phyloP scores from a whole-genome alignment of 2,329 filamentous ascomycete genomes.

The Verticillium longisporum region DNA sequence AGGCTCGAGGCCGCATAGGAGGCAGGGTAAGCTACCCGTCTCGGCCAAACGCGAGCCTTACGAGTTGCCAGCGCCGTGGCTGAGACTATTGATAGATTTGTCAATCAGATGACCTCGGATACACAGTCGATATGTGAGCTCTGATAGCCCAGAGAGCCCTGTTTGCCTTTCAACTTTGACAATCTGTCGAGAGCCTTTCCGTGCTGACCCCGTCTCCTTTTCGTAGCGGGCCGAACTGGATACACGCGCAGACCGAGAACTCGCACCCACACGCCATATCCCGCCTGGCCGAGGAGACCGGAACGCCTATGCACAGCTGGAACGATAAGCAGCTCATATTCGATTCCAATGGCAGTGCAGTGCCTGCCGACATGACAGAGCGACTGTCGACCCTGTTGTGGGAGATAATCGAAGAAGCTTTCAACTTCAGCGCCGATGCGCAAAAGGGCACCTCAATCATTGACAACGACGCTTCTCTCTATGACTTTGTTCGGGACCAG shows the following conservation, averaged over 20 bases:
- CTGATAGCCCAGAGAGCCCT: neutral
- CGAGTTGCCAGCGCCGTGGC: neutral
- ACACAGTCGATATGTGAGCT: neutral
- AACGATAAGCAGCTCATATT: neutral
- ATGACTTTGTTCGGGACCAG: neutral
- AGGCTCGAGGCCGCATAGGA: neutral
- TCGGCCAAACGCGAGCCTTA: neutral
- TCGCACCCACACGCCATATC: neutral
- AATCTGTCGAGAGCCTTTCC: no score
- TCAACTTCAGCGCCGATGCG: slow-evolving; percentile 49
- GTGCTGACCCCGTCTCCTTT: no score
- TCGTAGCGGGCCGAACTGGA: neutral
- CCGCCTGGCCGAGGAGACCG: neutral
- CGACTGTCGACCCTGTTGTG: slow-evolving; percentile 30
- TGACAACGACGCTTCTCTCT: slow-evolving; percentile 20
- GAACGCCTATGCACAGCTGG: neutral
- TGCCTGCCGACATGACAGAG: neutral
- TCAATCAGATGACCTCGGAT: neutral
- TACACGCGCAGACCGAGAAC: neutral
- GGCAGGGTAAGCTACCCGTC: neutral
- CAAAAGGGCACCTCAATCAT: slow-evolving; percentile 32
- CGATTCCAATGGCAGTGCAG: neutral
- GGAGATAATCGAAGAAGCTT: slow-evolving; percentile 51
- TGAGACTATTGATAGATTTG: neutral
- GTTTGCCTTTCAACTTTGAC: no score